Conservation (phyloP, 208 protist genomes). For the Wallacemonas sp. region DNA sequence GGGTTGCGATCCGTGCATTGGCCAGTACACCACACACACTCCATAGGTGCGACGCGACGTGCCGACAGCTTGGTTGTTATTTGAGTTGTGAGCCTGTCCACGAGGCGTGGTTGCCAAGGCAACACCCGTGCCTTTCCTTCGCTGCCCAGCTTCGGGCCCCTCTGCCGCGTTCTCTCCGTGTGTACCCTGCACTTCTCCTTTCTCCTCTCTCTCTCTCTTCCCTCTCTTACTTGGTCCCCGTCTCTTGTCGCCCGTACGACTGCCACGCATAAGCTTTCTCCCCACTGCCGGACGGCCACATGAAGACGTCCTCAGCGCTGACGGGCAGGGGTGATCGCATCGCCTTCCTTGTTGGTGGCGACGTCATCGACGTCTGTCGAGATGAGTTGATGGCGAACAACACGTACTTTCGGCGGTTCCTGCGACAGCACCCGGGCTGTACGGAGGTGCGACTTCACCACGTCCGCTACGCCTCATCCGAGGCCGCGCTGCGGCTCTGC, state of each 20-base stretch:
- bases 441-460: constrained; percentile 8
- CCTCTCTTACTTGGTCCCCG: not conserved
- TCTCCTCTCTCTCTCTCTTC: not conserved
- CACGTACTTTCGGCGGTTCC: constrained; percentile 3
- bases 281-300: not conserved
- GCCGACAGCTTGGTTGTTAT: too few relatives aligned
- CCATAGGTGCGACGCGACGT: too few relatives aligned
- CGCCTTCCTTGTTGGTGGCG: not conserved
- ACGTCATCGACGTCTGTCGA: not conserved
- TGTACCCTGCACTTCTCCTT: not conserved
- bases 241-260: too few relatives aligned
- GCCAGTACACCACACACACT: too few relatives aligned
- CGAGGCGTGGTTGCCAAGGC: too few relatives aligned
- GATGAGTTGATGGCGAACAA: not conserved
- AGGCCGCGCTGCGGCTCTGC: constrained; percentile 6
- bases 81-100: too few relatives aligned
- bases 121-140: too few relatives aligned
- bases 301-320: not conserved
- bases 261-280: too few relatives aligned
- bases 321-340: not conserved
- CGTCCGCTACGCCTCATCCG: constrained; percentile 2
- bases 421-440: not conserved
- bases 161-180: not conserved
- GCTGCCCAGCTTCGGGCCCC: too few relatives aligned
- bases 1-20: too few relatives aligned